Percentiles rank a stretch among this genome's conserved stretches.
phyloP scores from a whole-genome alignment of 768 basidiomycete species.

The Suillus decipiens region DNA sequence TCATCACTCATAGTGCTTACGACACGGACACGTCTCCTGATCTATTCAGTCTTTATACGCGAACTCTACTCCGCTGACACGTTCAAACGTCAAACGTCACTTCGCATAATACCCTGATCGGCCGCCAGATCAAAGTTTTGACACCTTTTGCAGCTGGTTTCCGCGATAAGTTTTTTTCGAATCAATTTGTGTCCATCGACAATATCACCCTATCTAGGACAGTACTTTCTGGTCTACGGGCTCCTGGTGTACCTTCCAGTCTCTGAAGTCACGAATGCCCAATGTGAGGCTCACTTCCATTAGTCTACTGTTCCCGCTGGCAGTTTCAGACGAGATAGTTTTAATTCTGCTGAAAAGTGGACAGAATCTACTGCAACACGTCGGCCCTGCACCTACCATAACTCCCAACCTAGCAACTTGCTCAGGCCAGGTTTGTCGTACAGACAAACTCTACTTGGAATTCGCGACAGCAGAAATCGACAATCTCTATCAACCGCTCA shows the following conservation, averaged over 20 bases:
- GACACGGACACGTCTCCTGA: neutral
- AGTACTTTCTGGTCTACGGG: too few species aligned
- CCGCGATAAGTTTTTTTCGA: slow-evolving; percentile 14
- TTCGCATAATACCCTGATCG: slow-evolving; percentile 13
- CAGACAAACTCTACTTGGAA: slow-evolving; percentile 22
- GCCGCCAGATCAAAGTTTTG: slow-evolving; percentile 16
- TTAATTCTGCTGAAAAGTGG: too few species aligned
- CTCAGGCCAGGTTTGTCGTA: slow-evolving; percentile 19
- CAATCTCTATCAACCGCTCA: slow-evolving; percentile 20
- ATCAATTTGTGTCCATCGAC: too few species aligned
- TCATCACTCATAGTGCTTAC: neutral
- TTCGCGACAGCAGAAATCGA: slow-evolving; percentile 24
- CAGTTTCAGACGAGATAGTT: too few species aligned
- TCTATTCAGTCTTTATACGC: slow-evolving; percentile 15
- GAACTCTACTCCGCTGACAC: slow-evolving; percentile 24
- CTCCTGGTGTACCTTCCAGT: too few species aligned
- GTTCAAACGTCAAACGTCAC: slow-evolving; percentile 26
- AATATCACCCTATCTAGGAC: too few species aligned
- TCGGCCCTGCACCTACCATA: slow-evolving; percentile 14
- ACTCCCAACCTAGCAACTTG: slow-evolving; percentile 18
- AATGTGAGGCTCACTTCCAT: too few species aligned
- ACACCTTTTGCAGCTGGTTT: slow-evolving; percentile 23
- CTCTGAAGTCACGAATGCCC: too few species aligned
- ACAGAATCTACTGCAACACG: neutral
- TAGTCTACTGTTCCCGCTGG: too few species aligned